Conservation (phyloP, 352 stramenopile genomes). For the Globisporangium middletonii region DNA sequence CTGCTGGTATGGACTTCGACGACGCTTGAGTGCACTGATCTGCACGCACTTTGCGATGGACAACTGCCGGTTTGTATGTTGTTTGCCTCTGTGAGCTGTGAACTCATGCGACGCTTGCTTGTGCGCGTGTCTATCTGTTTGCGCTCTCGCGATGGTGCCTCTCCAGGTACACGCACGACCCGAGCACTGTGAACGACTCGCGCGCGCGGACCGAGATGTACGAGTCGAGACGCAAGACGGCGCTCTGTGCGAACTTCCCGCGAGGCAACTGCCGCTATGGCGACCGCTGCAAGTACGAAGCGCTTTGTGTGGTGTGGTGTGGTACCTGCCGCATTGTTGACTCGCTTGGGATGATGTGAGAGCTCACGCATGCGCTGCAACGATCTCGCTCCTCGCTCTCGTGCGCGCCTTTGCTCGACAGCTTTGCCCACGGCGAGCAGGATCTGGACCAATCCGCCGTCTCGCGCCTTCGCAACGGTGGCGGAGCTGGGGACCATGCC, state of each 20-base stretch:
- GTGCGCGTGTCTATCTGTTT: background rate
- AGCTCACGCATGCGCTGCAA: background rate
- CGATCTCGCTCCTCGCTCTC: slow-evolving; percentile 3
- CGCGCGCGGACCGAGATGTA: slow-evolving; percentile 26
- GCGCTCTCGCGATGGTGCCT: slow-evolving; percentile 8
- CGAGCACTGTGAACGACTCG: slow-evolving; percentile 8
- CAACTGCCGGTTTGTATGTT: slow-evolving; percentile 7
- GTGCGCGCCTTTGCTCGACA: slow-evolving; percentile 21
- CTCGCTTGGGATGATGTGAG: background rate
- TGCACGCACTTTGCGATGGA: background rate
- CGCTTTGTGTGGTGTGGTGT: slow-evolving; percentile 5
- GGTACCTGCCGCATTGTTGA: background rate
- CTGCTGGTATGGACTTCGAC: slow-evolving; percentile 59
- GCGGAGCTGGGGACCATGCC: background rate
- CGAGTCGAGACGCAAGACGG: slow-evolving; percentile 60
- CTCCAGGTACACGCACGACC: slow-evolving; percentile 55
- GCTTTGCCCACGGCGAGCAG: slow-evolving; percentile 77
- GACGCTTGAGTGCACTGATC: too few species aligned
- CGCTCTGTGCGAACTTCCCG: slow-evolving; percentile 72
- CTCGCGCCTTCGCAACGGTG: too few species aligned
- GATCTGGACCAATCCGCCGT: slow-evolving; percentile 32
- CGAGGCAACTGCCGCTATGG: slow-evolving; percentile 72
- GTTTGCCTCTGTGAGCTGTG: slow-evolving; percentile 8
- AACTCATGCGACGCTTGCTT: slow-evolving; percentile 2
- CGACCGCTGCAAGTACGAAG: slow-evolving; percentile 76